Base-by-base conservation (phyloP, 768 basidiomycete species). In the Pleurotus eryngii region DNA sequence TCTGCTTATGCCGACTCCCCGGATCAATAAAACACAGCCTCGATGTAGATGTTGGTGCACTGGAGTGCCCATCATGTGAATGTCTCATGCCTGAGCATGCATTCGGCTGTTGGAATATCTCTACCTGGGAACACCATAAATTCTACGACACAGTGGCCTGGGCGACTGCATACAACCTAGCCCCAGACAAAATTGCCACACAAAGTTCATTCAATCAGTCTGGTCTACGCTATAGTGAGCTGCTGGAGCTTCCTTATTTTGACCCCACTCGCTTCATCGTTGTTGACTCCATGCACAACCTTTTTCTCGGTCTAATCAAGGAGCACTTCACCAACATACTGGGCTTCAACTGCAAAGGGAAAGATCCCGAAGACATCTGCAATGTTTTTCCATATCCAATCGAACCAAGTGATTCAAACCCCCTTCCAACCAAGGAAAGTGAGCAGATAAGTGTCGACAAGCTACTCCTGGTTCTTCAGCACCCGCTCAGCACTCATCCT, bases 231-330 rank as follows among this genome's bases (percentile, higher is more conserved):
- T 57, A 57, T 7, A 47, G 60, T 3, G 64, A 72, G 55, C 56
- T 73, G 0, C 59, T 61, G 17, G 53, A 61, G 1, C 60, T 73
- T 0, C 67, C 69, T 0, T 72, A 73, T 53, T 72, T 72, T 27
- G 53, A 73, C 55, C 37, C 67, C 1, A 56, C 60, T 15, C 45
- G 56, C 3, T 66, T 69, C 61, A 61, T 65, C 6, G 62, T 71
- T 1, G 63, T 72, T 9, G 72, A 71, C 54, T 72, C 67, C 0
- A 72, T 73, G 71, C 68, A 73, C 49, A 72, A 68, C 27, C 46
- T 73, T 1, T 65, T 70, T n/a, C 63, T 69, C 3, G 67, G 71
- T 59, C 51, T 54, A 1, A 12, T 56, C 11, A 56, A 46, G 43
- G 43, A 46, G 1, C 54, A 56, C 18, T 56, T 56, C n/a, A 7